Base-by-base conservation (phyloP, 768 basidiomycete species). In the Xerocomellus dryophilus region DNA sequence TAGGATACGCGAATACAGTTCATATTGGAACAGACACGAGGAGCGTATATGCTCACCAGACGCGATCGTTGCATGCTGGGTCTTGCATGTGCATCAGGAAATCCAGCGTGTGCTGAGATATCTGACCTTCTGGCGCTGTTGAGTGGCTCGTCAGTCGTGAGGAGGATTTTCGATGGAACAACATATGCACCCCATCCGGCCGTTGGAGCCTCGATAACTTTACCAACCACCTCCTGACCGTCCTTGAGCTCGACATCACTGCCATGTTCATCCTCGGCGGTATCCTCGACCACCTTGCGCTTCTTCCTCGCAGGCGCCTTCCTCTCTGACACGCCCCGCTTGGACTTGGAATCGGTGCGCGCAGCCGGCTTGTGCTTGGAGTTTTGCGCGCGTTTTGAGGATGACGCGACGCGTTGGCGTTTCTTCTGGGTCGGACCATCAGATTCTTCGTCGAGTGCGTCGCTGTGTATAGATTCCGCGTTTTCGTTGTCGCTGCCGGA, bases 101-200 rank as follows among this genome's bases (percentile, higher is more conserved):
- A 63, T 90, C 73, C 34, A 98, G 69, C 4, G 88, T 91, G 59
- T 97, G 95, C 61, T 84, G 77, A 2, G 93, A 95, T 64, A 97
- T 82, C 68, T 84, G 83, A 10, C 93, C 94, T 11, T 91, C 81
- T 0, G 92, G 87, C 0, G 92, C 93, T 90, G 57, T 31, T 43
- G 20, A 45, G 10, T 5, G 5, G 17, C 8, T n/a, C 4, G 44
- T 46, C 8, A 60, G 57, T 47, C 4, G 17, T 4, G 4, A 23
- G 32, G 2, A 4, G 1, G 4, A 6, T 5, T 14, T 31, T 43
- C 5, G 10, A 48, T 14, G 21, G 23, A 31, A 52, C 31, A 15
- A 12, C 6, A 8, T 40, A 46, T 29, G 43, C 50, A 88, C 90
- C 90, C 72, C 79, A 79, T n/a, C 93, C 93, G 0, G 83, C 84